Base-by-base conservation (phyloP, 2,329 filamentous ascomycete species). In the Colletotrichum gloeosporioides region DNA sequence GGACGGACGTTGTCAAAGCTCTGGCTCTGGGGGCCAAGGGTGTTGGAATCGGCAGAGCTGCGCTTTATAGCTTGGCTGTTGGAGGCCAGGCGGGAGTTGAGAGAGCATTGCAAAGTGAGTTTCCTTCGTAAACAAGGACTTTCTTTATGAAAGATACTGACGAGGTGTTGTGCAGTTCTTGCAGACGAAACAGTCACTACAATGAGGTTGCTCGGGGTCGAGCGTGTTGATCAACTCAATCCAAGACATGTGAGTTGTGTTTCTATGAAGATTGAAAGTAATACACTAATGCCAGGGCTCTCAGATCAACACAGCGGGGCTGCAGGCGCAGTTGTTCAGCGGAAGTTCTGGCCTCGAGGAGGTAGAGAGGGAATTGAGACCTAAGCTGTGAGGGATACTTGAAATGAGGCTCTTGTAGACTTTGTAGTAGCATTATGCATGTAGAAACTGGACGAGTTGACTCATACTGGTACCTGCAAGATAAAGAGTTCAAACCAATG, bases 11-110 rank as follows among this genome's bases (percentile, higher is more conserved):
- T 6, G 84, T 91, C 29, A 91, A 91, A 77, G 88, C 88, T 4
- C 80, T 91, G 9, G 88, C 87, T 29, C 82, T 91, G 0, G 90
- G 90, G 0, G 89, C 89, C 6, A 89, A 86, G 0, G 89, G 89
- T 13, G 90, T 90, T 5, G 89, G 89, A 0, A 86, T 91, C 67
- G 90, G 89, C 0, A 82, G 90, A 16, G 89, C 89, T 18, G 88
- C 88, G 75, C 81, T 91, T 8, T 91, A 89, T 78, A 88, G 88
- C 3, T 83, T 89, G 31, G 87, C 74, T 16, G 63, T 88, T 6
- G 91, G 91, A 75, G 89, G 90, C 7, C 88, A 90, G 78, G 88
- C 88, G 71, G 89, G 89, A 3, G 87, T 90, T 22, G 88, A 90
- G 79, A 87, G 90, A 81, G 82, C 90, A 74, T 87, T 90, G 70